phyloP scores from a whole-genome alignment of 169 alveolate genomes.

The Plasmodium gallinaceum region DNA sequence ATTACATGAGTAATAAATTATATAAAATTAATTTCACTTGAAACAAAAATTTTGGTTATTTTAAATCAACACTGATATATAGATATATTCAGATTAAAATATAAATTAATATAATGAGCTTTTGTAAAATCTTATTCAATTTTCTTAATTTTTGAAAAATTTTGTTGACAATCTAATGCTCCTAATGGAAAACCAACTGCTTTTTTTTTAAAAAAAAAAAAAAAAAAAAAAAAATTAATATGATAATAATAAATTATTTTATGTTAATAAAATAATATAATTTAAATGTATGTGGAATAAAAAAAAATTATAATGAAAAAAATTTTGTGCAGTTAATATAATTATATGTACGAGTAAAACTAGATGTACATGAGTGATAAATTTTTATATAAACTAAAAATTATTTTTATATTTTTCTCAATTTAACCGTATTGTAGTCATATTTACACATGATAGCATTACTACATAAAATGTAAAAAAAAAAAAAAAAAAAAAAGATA shows the following conservation, averaged over 20 bases:
- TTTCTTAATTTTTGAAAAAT: neutral
- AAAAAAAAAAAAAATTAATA: slow-evolving; percentile 12
- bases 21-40: no score
- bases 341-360: neutral
- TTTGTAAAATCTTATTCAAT: no score
- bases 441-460: slow-evolving; percentile 78
- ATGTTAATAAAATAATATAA: neutral
- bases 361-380: no score
- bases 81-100: neutral
- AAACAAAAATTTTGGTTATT: neutral
- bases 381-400: neutral
- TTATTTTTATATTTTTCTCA: slow-evolving; percentile 36
- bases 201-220: slow-evolving; percentile 50
- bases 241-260: no score
- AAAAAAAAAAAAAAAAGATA: slow-evolving; percentile 33
- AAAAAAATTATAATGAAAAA: neutral
- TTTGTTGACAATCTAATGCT: slow-evolving; percentile 74
- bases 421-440: slow-evolving; percentile 79
- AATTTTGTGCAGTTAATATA: neutral
- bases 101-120: no score
- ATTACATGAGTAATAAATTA: no score
- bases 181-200: slow-evolving; percentile 82
- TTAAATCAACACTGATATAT: slow-evolving; percentile 1
- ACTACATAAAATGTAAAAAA: slow-evolving; percentile 44
- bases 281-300: neutral